phyloP scores from a whole-genome alignment of 345 rosid species.

The Mercurialis annua region DNA sequence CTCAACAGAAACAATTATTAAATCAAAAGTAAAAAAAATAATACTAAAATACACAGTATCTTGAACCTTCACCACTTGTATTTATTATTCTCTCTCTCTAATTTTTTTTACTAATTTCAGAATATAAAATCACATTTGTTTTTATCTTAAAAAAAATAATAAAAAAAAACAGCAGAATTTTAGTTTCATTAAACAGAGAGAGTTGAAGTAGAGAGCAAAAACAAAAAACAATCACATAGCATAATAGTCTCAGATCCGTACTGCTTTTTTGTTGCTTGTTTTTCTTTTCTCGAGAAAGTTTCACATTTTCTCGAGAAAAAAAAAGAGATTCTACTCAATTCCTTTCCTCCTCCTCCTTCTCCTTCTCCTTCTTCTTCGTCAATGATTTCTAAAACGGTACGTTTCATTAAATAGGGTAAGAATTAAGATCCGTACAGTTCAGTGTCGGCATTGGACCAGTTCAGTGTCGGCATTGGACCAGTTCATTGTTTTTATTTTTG shows the following conservation, averaged over 20 bases:
- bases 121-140: neutral
- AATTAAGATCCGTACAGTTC: slow-evolving; percentile 39
- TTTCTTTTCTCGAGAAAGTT: slow-evolving; percentile 3
- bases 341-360: neutral
- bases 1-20: no score
- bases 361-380: neutral
- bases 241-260: neutral
- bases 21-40: neutral
- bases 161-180: slow-evolving; percentile 2
- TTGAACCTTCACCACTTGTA: neutral
- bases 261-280: neutral
- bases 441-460: slow-evolving; percentile 39
- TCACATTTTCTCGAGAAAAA: neutral
- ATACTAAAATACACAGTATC: neutral
- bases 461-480: slow-evolving; percentile 17
- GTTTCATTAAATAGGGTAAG: slow-evolving; percentile 2
- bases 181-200: neutral
- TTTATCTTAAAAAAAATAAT: neutral
- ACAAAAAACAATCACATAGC: neutral
- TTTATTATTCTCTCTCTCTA: no score
- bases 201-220: neutral
- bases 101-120: neutral
- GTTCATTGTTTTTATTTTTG: slow-evolving; percentile 20
- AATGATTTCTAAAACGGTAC: neutral
- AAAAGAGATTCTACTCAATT: neutral